Percentiles rank a stretch among this genome's conserved stretches.
phyloP scores from a whole-genome alignment of 768 basidiomycete genomes.

The Ramaria rubella region DNA sequence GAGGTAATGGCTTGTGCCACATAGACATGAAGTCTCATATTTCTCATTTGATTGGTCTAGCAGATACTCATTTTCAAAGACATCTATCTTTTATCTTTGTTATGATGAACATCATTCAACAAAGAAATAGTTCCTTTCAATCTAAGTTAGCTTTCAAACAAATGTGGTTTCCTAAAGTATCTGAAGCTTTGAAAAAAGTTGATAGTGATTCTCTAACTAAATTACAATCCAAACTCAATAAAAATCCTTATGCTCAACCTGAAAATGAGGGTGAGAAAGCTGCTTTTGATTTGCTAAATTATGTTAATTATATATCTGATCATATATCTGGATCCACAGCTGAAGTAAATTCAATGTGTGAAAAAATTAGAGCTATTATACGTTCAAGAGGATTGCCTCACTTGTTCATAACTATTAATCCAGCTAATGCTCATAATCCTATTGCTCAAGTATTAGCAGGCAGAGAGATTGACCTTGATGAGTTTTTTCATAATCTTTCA shows the following conservation, averaged over 20 bases:
- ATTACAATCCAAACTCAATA: not conserved
- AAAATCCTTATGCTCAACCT: not conserved
- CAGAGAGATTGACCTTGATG: conserved; percentile 16
- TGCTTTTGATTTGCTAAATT: conserved; percentile 13
- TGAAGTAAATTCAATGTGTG: conserved; percentile 13
- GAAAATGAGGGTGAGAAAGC: conserved; percentile 17
- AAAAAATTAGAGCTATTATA: conserved; percentile 14
- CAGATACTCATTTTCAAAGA: conserved; percentile 2
- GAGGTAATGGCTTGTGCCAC: not conserved
- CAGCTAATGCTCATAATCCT: conserved; percentile 16
- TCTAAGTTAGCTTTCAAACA: not conserved
- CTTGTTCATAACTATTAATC: conserved; percentile 18
- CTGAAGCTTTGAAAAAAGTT: not conserved
- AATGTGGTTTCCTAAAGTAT: not conserved
- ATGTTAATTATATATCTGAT: conserved; percentile 16
- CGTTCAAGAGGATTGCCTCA: conserved; percentile 14
- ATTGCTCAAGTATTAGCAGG: conserved; percentile 18
- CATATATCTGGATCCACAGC: conserved; percentile 17
- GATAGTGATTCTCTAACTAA: not conserved
- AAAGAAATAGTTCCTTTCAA: not conserved
- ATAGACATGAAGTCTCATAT: not conserved
- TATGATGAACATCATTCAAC: conserved; percentile 4
- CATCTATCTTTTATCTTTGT: conserved; percentile 6
- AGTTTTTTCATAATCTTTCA: conserved; percentile 10
- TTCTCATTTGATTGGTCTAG: not conserved